phyloP scores from a whole-genome alignment of 192 early-diverging fungal genomes.

The Dimargaris cristalligena region DNA sequence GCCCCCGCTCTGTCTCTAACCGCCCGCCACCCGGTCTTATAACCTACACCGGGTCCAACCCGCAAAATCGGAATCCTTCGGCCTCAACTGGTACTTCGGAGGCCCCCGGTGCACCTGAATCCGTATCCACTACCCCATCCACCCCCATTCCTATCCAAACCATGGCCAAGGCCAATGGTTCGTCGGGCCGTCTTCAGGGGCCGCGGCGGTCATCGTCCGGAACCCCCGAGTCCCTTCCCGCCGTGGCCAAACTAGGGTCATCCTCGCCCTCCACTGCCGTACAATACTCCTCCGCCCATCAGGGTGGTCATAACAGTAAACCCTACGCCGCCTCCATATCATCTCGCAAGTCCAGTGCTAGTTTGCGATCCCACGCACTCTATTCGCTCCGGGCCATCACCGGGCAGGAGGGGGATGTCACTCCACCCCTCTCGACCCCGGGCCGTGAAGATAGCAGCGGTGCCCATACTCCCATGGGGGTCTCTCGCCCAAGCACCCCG shows the following conservation, averaged over 20 bases:
- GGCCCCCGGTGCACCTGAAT: neutral
- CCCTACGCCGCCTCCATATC: neutral
- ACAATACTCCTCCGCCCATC: neutral
- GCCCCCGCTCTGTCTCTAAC: neutral
- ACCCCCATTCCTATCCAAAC: neutral
- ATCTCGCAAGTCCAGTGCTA: neutral
- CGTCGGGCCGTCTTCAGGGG: neutral
- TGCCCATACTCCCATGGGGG: neutral
- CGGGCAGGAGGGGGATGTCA: neutral
- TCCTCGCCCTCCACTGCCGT: neutral
- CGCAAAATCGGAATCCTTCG: neutral
- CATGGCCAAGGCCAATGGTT: neutral
- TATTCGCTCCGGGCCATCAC: neutral
- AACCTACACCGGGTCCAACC: neutral
- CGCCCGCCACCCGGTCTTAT: neutral
- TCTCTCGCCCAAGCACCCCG: neutral
- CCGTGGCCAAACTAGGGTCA: neutral
- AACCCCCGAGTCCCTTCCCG: neutral
- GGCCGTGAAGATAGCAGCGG: neutral
- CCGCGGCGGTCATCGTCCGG: neutral
- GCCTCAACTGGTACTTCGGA: neutral
- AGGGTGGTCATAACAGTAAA: neutral
- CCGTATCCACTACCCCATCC: neutral
- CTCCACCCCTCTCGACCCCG: too few relatives aligned
- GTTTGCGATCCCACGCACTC: neutral